Conservation (phyloP, 306 rosid genomes). For the Sechiopsis laciniata region DNA sequence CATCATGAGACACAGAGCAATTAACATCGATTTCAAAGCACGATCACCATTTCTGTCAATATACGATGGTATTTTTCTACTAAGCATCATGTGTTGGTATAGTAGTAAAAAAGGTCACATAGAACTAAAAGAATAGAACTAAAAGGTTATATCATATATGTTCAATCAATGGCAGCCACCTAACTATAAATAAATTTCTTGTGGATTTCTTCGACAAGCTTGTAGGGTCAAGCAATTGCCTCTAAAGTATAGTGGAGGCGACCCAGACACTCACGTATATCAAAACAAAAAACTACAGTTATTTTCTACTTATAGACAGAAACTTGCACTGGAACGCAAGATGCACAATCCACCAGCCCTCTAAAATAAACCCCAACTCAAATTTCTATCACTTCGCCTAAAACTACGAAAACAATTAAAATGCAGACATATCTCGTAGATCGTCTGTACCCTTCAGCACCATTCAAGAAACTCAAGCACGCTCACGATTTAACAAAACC, state of each 20-base stretch:
- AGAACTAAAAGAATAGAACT: no score
- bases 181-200: no score
- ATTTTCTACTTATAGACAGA: neutral
- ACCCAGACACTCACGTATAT: no score
- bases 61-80: neutral
- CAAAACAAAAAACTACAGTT: neutral
- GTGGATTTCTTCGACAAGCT: no score
- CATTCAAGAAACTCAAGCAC: neutral
- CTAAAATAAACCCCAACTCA: neutral
- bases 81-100: neutral
- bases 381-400: neutral
- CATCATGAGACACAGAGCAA: neutral
- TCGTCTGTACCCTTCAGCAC: neutral
- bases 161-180: no score
- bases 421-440: neutral
- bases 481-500: neutral
- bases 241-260: no score
- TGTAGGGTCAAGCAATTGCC: no score
- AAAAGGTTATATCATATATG: no score
- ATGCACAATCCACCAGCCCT: neutral
- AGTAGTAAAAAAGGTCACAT: no score
- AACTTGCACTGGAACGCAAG: neutral
- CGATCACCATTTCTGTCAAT: neutral
- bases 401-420: conserved; percentile 2
- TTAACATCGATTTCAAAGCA: conserved; percentile 4